These are phyloP conservation scores for Talaromyces proteolyticus DNA, from an alignment of 495 filamentous ascomycete genomes.

Conservation along the genomic window DNA sequence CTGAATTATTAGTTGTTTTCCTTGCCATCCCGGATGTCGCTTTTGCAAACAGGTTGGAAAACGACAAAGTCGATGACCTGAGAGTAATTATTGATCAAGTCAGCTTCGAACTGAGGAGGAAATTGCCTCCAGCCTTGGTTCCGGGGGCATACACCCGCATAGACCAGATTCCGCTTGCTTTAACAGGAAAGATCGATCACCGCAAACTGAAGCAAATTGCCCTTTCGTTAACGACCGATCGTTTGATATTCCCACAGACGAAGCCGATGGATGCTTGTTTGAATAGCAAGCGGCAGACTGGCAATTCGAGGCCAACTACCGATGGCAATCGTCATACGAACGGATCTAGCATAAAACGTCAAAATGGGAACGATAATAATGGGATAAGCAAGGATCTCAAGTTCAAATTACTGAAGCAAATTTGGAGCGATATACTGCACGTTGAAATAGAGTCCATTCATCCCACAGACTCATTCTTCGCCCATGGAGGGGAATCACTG, in stretches of 20 bases:
- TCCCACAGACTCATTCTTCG: conserved; percentile 39
- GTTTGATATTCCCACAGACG: not conserved
- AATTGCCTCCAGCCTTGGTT: conserved; percentile 22
- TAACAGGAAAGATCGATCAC: conserved; percentile 31
- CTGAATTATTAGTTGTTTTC: not conserved
- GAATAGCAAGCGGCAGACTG: not conserved
- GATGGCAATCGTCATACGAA: not conserved
- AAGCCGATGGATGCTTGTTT: not conserved
- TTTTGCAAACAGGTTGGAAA: not conserved
- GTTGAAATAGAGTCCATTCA: not conserved
- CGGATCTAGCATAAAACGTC: not conserved
- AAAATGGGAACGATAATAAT: not conserved
- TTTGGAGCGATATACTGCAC: not conserved
- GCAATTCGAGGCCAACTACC: not conserved
- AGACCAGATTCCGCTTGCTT: conserved; percentile 22
- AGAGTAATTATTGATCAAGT: not conserved
- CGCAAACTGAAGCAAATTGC: conserved; percentile 1
- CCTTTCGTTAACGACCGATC: not conserved
- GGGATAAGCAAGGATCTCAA: not conserved
- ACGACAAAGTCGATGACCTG: not conserved
- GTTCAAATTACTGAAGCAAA: not conserved
- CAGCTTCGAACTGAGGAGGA: not conserved
- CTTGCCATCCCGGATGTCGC: too few species aligned
- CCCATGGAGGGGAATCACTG: conserved; percentile 48
- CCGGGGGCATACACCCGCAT: conserved; percentile 27